Conservation (phyloP, 2,329 filamentous ascomycete genomes). For the Colletotrichum nymphaeae region DNA sequence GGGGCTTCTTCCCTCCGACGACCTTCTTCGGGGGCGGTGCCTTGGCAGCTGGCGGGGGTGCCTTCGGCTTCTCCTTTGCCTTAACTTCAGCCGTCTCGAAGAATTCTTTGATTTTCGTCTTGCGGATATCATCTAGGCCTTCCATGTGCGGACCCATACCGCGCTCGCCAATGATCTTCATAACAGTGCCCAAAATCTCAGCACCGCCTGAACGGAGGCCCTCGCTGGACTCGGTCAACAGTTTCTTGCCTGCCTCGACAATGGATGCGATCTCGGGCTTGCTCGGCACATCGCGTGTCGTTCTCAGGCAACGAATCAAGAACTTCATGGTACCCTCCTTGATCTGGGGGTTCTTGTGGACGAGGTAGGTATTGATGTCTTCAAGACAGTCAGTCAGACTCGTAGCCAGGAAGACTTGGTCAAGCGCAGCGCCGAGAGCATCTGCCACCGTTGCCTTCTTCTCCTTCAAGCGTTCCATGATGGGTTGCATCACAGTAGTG, state of each 20-base stretch:
- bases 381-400: conserved; percentile 88
- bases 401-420: conserved; percentile 74
- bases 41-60: conserved; percentile 71
- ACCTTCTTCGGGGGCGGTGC: conserved; percentile 61
- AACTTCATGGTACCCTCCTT: conserved; percentile 97
- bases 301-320: conserved; percentile 86
- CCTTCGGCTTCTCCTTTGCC: conserved; percentile 80
- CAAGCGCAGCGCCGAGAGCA: conserved; percentile 86
- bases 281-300: conserved; percentile 83
- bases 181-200: conserved; percentile 91
- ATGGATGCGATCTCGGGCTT: conserved; percentile 87
- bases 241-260: conserved; percentile 89
- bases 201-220: conserved; percentile 88
- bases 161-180: conserved; percentile 98
- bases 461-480: conserved; percentile 96
- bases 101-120: conserved; percentile 95
- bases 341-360: conserved; percentile 97
- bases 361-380: conserved; percentile 85
- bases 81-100: conserved; percentile 71
- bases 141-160: conserved; percentile 95
- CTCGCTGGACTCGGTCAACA: conserved; percentile 90
- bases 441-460: conserved; percentile 94
- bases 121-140: conserved; percentile 93
- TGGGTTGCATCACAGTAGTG: conserved; percentile 82
- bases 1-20: conserved; percentile 54